Base-by-base conservation (phyloP, 2,329 filamentous ascomycete species). In the Tolypocladium album region DNA sequence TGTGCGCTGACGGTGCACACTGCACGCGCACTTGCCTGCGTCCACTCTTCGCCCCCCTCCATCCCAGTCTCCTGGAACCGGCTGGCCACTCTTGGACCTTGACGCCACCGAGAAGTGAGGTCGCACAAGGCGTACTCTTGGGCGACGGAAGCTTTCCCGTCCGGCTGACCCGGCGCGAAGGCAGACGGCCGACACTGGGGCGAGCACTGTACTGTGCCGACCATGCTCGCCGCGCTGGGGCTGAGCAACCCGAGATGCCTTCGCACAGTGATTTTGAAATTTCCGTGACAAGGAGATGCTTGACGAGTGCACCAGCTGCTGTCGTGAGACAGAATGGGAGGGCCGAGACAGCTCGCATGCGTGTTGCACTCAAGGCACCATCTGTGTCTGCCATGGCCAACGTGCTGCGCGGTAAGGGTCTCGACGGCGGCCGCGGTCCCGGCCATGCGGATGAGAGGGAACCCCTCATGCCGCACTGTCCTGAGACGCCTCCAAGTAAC, bases 81-180 rank as follows among this genome's bases (percentile, higher is more conserved):
- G 56, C 42, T 20, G 42, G 42, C 56, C 56, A 58, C 12, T 58
- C 9, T 34, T 15, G 20, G 31, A 36, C 56, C 56, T 58, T 58
- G 56, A 58, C 56, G 56, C 56, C 56, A 58, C 56, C 56, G 56
- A 58, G 42, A 58, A 47, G 3, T 22, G 42, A 27, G 24, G 55
- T 36, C 56, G 20, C 31, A 55, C 47, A 17, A 53, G n/a, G 17
- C 22, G 9, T 3, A 27, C 15, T 31, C 50, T 55, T 4, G 31
- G 15, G 31, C 9, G 50, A 9, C 24, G 42, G 40, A 38, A 47
- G 56, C 6, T 11, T 38, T 27, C 22, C 40, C 40, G n/a, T 50
- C 56, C 56, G 56, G 42, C 56, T 34, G 40, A 6, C 42, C 40
- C 55, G 55, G 31, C 6, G 55, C 27, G 36, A 6, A 38, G 15